Evolutionary conservation across 1,284 basidiomycete species (phyloP).

Genomic region (Microbotryum lychnidis-dioicae): DNA sequence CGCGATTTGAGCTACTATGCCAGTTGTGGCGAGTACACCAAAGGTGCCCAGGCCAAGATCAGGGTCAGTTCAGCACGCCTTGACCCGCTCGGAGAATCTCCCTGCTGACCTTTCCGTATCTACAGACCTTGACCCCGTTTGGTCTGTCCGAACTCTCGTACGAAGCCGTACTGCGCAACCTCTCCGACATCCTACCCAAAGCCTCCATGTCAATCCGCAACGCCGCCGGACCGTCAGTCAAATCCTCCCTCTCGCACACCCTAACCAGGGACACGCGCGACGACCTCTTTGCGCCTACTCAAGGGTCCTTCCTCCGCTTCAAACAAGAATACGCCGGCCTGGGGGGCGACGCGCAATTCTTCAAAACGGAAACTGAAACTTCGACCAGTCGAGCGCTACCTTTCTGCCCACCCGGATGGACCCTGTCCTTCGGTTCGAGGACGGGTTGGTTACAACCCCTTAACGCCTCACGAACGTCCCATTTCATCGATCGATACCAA

Average conservation of each 20-base stretch:
- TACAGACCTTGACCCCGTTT: conserved; percentile 39
- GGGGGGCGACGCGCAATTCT: conserved; percentile 56
- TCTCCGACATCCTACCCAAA: conserved; percentile 58
- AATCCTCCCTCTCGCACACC: conserved; percentile 75
- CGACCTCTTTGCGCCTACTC: conserved; percentile 56
- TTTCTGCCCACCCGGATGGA: conserved; percentile 42
- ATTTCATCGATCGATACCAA: conserved; percentile 80
- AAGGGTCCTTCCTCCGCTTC: conserved; percentile 56
- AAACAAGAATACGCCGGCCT: conserved; percentile 68
- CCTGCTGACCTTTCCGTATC: too few relatives aligned
- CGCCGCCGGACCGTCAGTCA: conserved; percentile 66
- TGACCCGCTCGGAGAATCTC: too few relatives aligned
- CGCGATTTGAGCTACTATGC: conserved; percentile 62
- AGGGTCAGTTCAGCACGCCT: conserved; percentile 49
- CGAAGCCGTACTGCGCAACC: conserved; percentile 66
- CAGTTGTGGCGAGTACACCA: conserved; percentile 58
- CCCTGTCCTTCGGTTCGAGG: conserved; percentile 49
- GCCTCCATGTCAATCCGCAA: conserved; percentile 82
- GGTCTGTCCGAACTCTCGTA: conserved; percentile 72
- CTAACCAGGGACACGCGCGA: conserved; percentile 73
- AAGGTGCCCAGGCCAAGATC: conserved; percentile 57
- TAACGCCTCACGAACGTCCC: conserved; percentile 40
- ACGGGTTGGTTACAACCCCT: conserved; percentile 48
- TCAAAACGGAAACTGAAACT: conserved; percentile 60
- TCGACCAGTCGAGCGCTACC: conserved; percentile 55